phyloP scores from a whole-genome alignment of 257 asterid species.

The Jacaranda copaia region DNA sequence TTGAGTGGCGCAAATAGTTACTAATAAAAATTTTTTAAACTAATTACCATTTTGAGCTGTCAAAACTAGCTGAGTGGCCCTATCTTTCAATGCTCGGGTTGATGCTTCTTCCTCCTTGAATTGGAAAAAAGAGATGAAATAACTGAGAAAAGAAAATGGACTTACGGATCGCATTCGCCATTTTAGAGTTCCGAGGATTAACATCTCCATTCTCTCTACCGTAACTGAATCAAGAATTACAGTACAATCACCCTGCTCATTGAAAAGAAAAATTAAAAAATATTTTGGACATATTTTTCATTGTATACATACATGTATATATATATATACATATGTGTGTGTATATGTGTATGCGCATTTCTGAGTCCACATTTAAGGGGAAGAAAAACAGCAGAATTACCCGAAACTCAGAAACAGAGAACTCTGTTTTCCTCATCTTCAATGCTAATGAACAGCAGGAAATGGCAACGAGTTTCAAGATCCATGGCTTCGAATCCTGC shows the following conservation, averaged over 20 bases:
- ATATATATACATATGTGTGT: too few relatives aligned
- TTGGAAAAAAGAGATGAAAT: conserved; percentile 54
- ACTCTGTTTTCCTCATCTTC: conserved; percentile 67
- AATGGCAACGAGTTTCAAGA: conserved; percentile 59
- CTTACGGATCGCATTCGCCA: conserved; percentile 82
- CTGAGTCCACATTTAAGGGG: too few relatives aligned
- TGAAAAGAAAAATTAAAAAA: too few relatives aligned
- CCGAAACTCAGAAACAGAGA: conserved; percentile 52
- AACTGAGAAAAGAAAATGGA: conserved; percentile 60
- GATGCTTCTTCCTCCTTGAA: conserved; percentile 45
- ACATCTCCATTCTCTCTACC: conserved; percentile 66
- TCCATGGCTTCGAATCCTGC: conserved; percentile 75
- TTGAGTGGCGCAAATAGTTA: neutral
- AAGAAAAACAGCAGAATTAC: conserved; percentile 33
- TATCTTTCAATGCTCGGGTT: conserved; percentile 51
- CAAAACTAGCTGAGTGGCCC: conserved; percentile 58
- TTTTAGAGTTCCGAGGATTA: conserved; percentile 68
- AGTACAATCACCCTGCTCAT: conserved; percentile 40
- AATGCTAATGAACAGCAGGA: conserved; percentile 71
- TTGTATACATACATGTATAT: too few relatives aligned
- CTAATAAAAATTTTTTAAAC: neutral
- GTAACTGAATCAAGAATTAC: conserved; percentile 44
- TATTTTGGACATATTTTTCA: neutral
- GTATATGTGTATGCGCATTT: neutral
- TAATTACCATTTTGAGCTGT: conserved; percentile 63